Conservation (phyloP, 495 filamentous ascomycete genomes). For the Lasiosphaeria hispida region DNA sequence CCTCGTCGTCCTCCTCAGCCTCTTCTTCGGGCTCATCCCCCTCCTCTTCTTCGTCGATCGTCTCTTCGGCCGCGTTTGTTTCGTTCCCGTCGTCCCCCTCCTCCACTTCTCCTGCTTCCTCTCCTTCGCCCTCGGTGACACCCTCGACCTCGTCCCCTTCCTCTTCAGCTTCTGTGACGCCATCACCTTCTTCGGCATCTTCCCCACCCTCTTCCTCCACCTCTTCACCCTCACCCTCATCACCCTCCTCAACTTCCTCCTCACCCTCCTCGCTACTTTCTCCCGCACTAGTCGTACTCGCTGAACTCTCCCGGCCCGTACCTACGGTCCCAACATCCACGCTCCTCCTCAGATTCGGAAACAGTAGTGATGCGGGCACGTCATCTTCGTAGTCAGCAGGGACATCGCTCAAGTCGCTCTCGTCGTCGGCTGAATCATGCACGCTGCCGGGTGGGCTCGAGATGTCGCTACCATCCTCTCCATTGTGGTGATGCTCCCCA, state of each 20-base stretch:
- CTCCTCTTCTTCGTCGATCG: neutral
- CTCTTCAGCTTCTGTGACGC: conserved; percentile 17
- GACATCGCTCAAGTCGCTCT: conserved; percentile 75
- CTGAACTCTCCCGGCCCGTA: conserved; percentile 18
- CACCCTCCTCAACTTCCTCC: conserved; percentile 25
- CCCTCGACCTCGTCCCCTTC: conserved; percentile 16
- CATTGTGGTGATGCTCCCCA: conserved; percentile 29
- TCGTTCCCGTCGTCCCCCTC: conserved; percentile 16
- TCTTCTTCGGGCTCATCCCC: conserved; percentile 19
- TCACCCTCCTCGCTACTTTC: conserved; percentile 28
- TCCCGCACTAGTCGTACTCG: conserved; percentile 17
- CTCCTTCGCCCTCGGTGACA: neutral
- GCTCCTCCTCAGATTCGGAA: conserved; percentile 43
- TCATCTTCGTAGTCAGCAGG: conserved; percentile 52
- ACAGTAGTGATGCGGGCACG: conserved; percentile 43
- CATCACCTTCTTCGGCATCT: conserved; percentile 25
- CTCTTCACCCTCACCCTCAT: conserved; percentile 21
- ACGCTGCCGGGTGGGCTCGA: conserved; percentile 55
- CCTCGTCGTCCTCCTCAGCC: conserved; percentile 37
- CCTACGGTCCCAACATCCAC: conserved; percentile 24
- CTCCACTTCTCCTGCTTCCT: conserved; percentile 10
- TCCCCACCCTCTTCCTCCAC: conserved; percentile 23
- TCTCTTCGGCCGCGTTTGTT: conserved; percentile 33
- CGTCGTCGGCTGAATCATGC: conserved; percentile 75
- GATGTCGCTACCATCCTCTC: conserved; percentile 32